Evolutionary conservation across 805 yeast genomes (phyloP), one percentile per base, ranked within the genome.

Genomic region (Yarrowia bubula): DNA sequence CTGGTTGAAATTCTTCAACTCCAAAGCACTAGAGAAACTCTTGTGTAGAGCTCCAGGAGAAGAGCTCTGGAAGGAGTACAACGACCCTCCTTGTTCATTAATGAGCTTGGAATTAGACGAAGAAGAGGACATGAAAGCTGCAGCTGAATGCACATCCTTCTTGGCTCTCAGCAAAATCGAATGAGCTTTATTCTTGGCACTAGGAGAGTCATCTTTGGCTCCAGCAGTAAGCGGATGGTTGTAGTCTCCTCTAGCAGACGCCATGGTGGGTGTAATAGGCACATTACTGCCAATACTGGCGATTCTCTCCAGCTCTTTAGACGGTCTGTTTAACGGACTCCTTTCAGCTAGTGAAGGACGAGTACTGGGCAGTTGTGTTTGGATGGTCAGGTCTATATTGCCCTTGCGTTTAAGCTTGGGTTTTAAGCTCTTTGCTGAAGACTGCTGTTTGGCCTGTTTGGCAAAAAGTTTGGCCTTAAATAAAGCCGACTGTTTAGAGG

Each of bases 61-160:
- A 1, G 76, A 69, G 6, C 78, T 77, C 33, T 75, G 75, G 66
- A 78, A 78, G 13, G 80, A 77, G 69, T 78, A 78, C 22, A 78
- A 71, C 7, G 77, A 72, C 17, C 80, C 80, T 3, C 64, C 64
- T 39, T 76, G 74, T 22, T 75, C 81, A 17, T 79, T 74, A 9
- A 76, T 74, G 33, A 79, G 72, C 46, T 73, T 75, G 4, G 82
- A 79, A 66, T 79, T 79, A 28, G 81, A 78, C 0, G 79, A 76
- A 28, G 78, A 75, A 10, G 80, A 76, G 31, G 81, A 78, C n/a
- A 79, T 72, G 14, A 75, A 74, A 9, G 73, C 72, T 1, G 76
- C 75, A 0, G 77, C 48, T 13, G 47, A 74, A 33, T 78, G 77
- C 55, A 73, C 71, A 17, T 77, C 77, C 64, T 77, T 78, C 37